A percentile compares a stretch with the other conserved stretches of the same genome.
These are phyloP conservation scores for Calonectria naviculata DNA, from an alignment of 2,329 filamentous ascomycete genomes.

Conservation along the genomic window DNA sequence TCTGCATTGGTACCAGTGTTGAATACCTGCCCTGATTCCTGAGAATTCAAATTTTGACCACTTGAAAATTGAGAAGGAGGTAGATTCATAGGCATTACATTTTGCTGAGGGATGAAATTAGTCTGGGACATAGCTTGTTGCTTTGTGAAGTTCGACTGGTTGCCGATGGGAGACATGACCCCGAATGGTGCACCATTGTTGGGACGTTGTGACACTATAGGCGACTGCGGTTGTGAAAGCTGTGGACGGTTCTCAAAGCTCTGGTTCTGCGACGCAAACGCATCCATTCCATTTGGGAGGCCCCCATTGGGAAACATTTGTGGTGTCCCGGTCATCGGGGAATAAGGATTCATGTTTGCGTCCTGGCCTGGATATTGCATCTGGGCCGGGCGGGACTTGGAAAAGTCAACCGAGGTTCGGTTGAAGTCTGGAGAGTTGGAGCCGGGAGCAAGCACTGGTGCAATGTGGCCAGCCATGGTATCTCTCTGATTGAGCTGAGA, in stretches of 20 bases:
- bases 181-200: slow-evolving; percentile 61
- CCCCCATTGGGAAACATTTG: slow-evolving; percentile 41
- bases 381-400: slow-evolving; percentile 50
- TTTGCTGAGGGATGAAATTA: slow-evolving; percentile 69
- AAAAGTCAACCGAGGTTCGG: slow-evolving; percentile 53
- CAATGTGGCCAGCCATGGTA: slow-evolving; percentile 50
- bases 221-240: slow-evolving; percentile 46
- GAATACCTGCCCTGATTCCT: slow-evolving; percentile 52
- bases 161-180: slow-evolving; percentile 63
- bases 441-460: slow-evolving; percentile 52
- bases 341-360: slow-evolving; percentile 56
- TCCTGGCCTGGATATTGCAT: slow-evolving; percentile 61
- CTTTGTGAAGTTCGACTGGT: slow-evolving; percentile 60
- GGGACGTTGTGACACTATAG: slow-evolving; percentile 56
- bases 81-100: slow-evolving; percentile 71
- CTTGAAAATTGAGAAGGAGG: slow-evolving; percentile 68
- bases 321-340: slow-evolving; percentile 57
- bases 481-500: slow-evolving; percentile 82
- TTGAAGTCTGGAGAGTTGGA: slow-evolving; percentile 61
- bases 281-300: slow-evolving; percentile 50
- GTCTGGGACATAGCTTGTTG: slow-evolving; percentile 59
- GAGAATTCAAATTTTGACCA: slow-evolving; percentile 37
- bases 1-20: slow-evolving; percentile 52
- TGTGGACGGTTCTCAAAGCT: slow-evolving; percentile 45
- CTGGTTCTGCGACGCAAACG: slow-evolving; percentile 53